Evolutionary conservation across 192 early-diverging fungal species (phyloP).

Genomic region (Coemansia sp.): DNA sequence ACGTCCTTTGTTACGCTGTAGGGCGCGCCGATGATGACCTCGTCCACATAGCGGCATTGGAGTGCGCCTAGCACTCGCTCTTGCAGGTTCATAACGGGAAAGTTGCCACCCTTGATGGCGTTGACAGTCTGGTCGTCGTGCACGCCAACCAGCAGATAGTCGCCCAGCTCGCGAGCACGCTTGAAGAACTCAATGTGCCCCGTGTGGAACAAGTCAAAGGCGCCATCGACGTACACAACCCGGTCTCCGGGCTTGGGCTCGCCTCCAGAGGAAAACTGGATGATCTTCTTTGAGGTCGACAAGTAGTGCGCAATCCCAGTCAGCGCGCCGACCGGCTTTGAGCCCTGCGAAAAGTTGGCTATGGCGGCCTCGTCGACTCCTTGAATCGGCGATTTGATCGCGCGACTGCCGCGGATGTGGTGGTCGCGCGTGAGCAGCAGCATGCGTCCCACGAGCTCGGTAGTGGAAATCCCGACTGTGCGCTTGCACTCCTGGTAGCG

Average conservation of each 20-base stretch:
- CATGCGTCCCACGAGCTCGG: constrained; percentile 95
- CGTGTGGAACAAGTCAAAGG: constrained; percentile 94
- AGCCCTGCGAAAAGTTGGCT: constrained; percentile 46
- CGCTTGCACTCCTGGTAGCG: constrained; percentile 95
- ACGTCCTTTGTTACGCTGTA: constrained; percentile 85
- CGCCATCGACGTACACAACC: constrained; percentile 93
- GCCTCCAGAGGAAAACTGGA: constrained; percentile 83
- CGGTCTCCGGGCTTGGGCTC: constrained; percentile 75
- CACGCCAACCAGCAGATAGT: constrained; percentile 91
- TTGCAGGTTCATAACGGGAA: constrained; percentile 93
- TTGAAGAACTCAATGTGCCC: constrained; percentile 95
- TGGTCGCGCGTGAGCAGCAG: constrained; percentile 87
- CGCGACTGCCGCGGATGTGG: constrained; percentile 63
- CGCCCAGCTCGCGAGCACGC: constrained; percentile 77
- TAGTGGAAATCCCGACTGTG: constrained; percentile 94
- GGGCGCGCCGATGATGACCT: constrained; percentile 91
- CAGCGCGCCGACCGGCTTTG: constrained; percentile 27
- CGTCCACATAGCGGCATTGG: constrained; percentile 90
- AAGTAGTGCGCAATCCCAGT: constrained; percentile 83
- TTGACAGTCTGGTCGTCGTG: constrained; percentile 92
- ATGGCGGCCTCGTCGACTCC: constrained; percentile 48
- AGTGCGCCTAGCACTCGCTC: constrained; percentile 92
- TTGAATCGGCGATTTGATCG: constrained; percentile 59
- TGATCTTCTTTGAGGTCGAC: constrained; percentile 81
- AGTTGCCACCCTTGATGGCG: constrained; percentile 79